A percentile compares a stretch with the other conserved stretches of the same genome.
Evolutionary conservation across 139 green algal genomes (phyloP).

Genomic region (Coelastrella sp.): DNA sequence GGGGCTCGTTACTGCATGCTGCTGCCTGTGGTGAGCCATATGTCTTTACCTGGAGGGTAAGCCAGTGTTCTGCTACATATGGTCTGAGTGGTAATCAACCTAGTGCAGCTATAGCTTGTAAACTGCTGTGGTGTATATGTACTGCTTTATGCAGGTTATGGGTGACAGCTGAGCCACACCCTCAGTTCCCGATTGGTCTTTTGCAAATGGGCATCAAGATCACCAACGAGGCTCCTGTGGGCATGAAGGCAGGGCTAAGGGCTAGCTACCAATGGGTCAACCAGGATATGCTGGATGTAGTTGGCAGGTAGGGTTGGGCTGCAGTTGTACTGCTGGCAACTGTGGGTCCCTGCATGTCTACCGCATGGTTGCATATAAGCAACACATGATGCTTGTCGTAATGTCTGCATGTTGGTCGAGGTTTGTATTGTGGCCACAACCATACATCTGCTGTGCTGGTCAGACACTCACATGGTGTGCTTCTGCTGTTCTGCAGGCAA

Average conservation of each 20-base stretch:
- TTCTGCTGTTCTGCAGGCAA: conserved; percentile 36
- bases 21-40: too few relatives aligned
- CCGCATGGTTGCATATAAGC: too few relatives aligned
- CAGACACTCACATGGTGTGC: not conserved
- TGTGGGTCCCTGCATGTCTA: not conserved
- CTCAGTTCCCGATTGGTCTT: conserved; percentile 94
- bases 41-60: too few relatives aligned
- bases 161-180: conserved; percentile 95
- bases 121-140: not conserved
- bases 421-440: too few relatives aligned
- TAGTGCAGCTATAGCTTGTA: too few relatives aligned
- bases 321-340: too few relatives aligned
- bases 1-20: too few relatives aligned
- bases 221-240: conserved; percentile 94
- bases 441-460: too few relatives aligned
- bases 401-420: too few relatives aligned
- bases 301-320: conserved; percentile 2
- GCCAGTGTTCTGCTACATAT: too few relatives aligned
- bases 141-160: conserved; percentile 87
- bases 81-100: too few relatives aligned
- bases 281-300: conserved; percentile 90
- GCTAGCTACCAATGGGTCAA: conserved; percentile 90
- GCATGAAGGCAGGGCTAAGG: conserved; percentile 92
- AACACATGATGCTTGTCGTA: too few relatives aligned
- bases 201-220: conserved; percentile 94